A percentile compares a stretch with the other conserved stretches of the same genome.
These are phyloP conservation scores for Perilla frutescens DNA, from an alignment of 257 asterid species.

Conservation along the genomic window DNA sequence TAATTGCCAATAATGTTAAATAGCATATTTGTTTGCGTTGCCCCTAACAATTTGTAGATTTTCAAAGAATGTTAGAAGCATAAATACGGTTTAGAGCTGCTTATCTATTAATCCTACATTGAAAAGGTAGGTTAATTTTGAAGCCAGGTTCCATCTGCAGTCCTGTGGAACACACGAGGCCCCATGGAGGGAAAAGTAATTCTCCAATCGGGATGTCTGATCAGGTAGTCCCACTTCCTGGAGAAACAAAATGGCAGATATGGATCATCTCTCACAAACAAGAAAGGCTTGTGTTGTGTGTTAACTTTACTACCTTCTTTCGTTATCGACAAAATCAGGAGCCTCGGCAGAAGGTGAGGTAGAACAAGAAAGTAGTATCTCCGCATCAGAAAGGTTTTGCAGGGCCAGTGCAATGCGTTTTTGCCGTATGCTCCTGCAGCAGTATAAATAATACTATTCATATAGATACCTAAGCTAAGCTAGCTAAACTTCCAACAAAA, in stretches of 20 bases:
- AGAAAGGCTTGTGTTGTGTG: too few relatives aligned
- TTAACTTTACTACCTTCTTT: conserved; percentile 57
- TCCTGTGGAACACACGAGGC: conserved; percentile 71
- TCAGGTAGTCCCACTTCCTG: conserved; percentile 82
- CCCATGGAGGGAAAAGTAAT: conserved; percentile 65
- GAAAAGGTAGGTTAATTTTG: conserved; percentile 20
- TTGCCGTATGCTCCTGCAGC: conserved; percentile 58
- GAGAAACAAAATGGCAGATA: conserved; percentile 14
- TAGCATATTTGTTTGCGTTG: too few relatives aligned
- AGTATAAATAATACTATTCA: too few relatives aligned
- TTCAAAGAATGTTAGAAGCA: too few relatives aligned
- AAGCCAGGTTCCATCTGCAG: conserved; percentile 62
- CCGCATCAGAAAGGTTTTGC: conserved; percentile 68
- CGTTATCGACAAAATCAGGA: conserved; percentile 74
- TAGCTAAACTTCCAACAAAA: not conserved
- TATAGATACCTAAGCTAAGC: too few relatives aligned
- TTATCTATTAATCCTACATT: too few relatives aligned
- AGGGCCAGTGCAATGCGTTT: conserved; percentile 53
- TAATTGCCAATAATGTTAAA: too few relatives aligned
- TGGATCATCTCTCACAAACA: too few relatives aligned
- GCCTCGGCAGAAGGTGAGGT: conserved; percentile 89
- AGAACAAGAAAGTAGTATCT: conserved; percentile 78
- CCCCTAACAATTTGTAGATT: too few relatives aligned
- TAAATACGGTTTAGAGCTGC: too few relatives aligned
- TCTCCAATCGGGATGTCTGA: conserved; percentile 73